Percentiles rank a stretch among this genome's conserved stretches.
Evolutionary conservation across 2,329 filamentous ascomycete genomes (phyloP).

Genomic region (Claviceps lovelessii): DNA sequence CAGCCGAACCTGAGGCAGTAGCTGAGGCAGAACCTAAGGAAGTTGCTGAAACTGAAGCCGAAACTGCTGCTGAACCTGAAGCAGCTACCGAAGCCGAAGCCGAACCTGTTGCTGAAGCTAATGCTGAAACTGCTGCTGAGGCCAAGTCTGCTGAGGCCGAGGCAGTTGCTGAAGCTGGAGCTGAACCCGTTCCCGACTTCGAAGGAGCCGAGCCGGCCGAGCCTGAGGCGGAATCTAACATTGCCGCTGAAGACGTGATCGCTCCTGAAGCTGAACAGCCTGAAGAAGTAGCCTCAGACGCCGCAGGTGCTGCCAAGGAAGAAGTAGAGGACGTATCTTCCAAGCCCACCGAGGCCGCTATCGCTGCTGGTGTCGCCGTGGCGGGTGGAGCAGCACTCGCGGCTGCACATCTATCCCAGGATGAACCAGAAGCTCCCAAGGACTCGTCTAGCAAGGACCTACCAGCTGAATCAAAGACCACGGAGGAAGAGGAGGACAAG

Average conservation of each 20-base stretch:
- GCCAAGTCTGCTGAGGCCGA: background rate
- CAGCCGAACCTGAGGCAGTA: background rate
- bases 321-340: background rate
- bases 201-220: background rate
- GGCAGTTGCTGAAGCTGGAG: background rate
- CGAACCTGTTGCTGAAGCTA: background rate
- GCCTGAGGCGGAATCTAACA: background rate
- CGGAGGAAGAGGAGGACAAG: slow-evolving; percentile 23
- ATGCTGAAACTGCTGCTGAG: background rate
- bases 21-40: background rate
- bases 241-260: background rate
- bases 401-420: background rate
- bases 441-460: background rate
- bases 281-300: background rate
- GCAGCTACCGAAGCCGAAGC: background rate
- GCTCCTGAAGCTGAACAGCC: background rate
- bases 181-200: background rate
- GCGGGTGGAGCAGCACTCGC: slow-evolving; percentile 4
- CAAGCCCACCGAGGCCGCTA: background rate
- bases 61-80: background rate
- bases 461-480: slow-evolving; percentile 10
- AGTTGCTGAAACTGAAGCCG: background rate
- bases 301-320: background rate
- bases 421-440: background rate
- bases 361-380: background rate